A percentile compares a stretch with the other conserved stretches of the same genome.
Conservation (phyloP, 208 protist genomes). For the Kentomonas sorsogonicus region DNA sequence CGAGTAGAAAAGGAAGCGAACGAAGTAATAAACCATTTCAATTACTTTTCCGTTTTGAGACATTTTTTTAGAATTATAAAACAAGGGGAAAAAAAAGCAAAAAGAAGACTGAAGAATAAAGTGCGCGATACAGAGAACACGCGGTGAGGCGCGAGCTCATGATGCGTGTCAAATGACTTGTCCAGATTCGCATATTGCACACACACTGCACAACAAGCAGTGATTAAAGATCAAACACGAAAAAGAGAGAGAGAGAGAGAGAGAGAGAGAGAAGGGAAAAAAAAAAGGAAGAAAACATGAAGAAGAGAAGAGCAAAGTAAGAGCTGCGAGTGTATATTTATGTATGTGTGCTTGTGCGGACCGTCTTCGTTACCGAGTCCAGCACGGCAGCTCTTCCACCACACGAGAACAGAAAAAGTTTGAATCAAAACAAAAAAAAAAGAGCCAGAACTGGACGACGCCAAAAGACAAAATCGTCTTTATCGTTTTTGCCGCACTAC, state of each 20-base stretch:
- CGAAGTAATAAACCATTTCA: background rate
- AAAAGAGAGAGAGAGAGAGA: background rate
- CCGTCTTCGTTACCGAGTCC: too few species aligned
- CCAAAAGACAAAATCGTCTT: background rate
- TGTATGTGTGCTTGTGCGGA: too few species aligned
- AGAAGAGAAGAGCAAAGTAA: background rate
- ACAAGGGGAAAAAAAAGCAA: background rate
- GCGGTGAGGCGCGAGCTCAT: too few species aligned
- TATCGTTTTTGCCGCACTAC: conserved; percentile 2
- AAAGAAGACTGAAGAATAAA: too few species aligned
- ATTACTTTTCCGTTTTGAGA: background rate
- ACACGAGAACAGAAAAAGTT: background rate
- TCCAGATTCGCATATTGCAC: conserved; percentile 10
- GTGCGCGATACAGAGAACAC: too few species aligned
- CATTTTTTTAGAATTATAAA: conserved; percentile 3
- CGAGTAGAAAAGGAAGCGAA: background rate
- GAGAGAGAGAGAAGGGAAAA: background rate
- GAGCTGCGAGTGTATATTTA: background rate
- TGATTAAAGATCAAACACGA: background rate
- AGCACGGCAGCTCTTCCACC: background rate
- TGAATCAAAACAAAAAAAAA: conserved; percentile 2
- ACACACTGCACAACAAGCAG: background rate
- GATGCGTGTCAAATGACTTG: conserved; percentile 11
- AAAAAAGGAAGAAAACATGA: background rate
- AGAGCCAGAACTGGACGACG: background rate